Conservation (phyloP, 2,329 filamentous ascomycete genomes). For the Aspergillus sergii region DNA sequence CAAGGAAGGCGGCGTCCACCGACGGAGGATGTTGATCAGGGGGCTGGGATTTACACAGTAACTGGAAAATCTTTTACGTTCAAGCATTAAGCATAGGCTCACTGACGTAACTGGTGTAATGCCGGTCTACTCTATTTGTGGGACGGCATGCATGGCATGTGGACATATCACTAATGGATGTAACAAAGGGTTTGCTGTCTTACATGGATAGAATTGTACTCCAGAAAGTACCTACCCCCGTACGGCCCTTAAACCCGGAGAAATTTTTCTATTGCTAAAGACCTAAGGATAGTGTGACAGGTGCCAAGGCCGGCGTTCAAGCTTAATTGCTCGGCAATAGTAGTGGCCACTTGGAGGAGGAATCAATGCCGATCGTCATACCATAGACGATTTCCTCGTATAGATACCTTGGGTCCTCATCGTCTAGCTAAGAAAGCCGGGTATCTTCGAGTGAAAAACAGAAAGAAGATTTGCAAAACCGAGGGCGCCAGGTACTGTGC, state of each 20-base stretch:
- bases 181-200: background rate
- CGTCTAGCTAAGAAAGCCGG: background rate
- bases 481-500: background rate
- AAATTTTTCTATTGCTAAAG: background rate
- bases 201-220: background rate
- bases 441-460: background rate
- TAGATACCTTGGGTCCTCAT: constrained; percentile 4
- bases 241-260: too few species aligned
- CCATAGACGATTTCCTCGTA: background rate
- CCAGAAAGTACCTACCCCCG: background rate
- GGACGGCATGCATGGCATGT: background rate
- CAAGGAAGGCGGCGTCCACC: constrained; percentile 1
- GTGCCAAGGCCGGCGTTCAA: constrained; percentile 20
- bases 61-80: background rate
- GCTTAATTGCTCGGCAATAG: constrained; percentile 15
- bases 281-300: constrained; percentile 6
- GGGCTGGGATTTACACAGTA: background rate
- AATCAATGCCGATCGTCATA: constrained; percentile 8
- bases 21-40: constrained; percentile 7
- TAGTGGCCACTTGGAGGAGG: constrained; percentile 4
- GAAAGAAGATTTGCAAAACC: background rate
- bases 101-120: constrained; percentile 1
- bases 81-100: background rate
- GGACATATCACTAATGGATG: background rate
- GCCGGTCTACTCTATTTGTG: background rate